Evolutionary conservation across 1,139 yeast species (phyloP), one percentile per base, ranked within the genome.

Genomic region (Blastobotrys serpentis): DNA sequence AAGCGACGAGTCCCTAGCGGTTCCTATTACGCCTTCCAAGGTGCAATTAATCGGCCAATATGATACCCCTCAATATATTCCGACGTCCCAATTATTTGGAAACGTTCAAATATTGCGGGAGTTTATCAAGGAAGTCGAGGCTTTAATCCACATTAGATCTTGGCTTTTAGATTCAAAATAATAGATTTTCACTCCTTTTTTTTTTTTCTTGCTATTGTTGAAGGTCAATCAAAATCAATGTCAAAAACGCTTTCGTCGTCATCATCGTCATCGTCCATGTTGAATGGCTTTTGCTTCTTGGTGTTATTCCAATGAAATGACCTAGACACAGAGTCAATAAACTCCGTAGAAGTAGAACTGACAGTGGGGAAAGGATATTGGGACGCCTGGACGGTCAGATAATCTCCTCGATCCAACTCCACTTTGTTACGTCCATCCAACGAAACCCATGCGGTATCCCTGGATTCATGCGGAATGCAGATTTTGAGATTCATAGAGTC

Each of bases 251-350:
- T 43, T 25, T 44, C 46, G 21, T 42, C 41, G 21, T 17, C 36
- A 17, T 23, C 18, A 13, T 30, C 40, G 18, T 33, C 37, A 10
- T 17, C 23, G 16, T 18, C 25, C 17, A 16, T 16, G 3, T 43
- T 44, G 30, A 86, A 84, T 2, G 95, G 86, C 57, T 84, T 84
- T 65, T 87, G 96, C 55, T 77, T 81, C 61, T 86, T 90, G 52
- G 96, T 75, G 13, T 77, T 84, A 63, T 88, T 88, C 96, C 96
- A 88, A 64, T 86, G 84, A 62, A 88, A 71, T 43, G 88, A 86
- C 45, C 95, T 73, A 58, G 90, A 82, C 10, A 87, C 95, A 56
- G 88, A 81, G 61, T 86, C 92, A 56, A 87, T 80, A 63, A 86
- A 88, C 63, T 86, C 95, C 1, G 85, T 84, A 46, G 81, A 79